Conservation (phyloP, 1,284 basidiomycete genomes). For the Irpex sp. region DNA sequence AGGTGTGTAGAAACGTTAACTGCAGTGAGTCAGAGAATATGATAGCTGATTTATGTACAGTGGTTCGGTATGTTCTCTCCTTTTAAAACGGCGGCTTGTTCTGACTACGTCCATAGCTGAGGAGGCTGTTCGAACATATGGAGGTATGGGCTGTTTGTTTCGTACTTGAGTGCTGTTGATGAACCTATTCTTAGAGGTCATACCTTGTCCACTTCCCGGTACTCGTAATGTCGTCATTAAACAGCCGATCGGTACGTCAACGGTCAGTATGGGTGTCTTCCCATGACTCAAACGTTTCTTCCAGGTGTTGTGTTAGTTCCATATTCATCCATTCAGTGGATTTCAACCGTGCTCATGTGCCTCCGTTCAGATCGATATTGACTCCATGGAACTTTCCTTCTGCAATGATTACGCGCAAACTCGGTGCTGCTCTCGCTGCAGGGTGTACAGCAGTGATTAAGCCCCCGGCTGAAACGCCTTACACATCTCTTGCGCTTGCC, state of each 20-base stretch:
- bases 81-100: not conserved
- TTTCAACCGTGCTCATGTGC: not conserved
- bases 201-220: conserved; percentile 74
- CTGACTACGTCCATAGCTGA: conserved; percentile 50
- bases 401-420: conserved; percentile 90
- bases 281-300: not conserved
- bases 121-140: conserved; percentile 84
- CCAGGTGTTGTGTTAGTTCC: conserved; percentile 56
- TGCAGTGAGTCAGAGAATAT: not conserved
- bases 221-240: conserved; percentile 90
- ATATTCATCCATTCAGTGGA: not conserved
- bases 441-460: conserved; percentile 97
- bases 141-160: conserved; percentile 34
- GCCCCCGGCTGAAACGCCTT: conserved; percentile 94
- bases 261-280: not conserved
- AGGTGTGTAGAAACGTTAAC: conserved; percentile 45
- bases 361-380: conserved; percentile 59
- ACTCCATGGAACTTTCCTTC: conserved; percentile 94
- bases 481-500: conserved; percentile 85
- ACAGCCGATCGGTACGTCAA: conserved; percentile 79
- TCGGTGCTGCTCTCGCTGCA: conserved; percentile 87
- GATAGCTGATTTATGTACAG: conserved; percentile 31
- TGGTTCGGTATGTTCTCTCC: conserved; percentile 64
- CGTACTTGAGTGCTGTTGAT: not conserved
- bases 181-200: conserved; percentile 53